Conservation (phyloP, 306 rosid genomes). For the Mimosa bimucronata region DNA sequence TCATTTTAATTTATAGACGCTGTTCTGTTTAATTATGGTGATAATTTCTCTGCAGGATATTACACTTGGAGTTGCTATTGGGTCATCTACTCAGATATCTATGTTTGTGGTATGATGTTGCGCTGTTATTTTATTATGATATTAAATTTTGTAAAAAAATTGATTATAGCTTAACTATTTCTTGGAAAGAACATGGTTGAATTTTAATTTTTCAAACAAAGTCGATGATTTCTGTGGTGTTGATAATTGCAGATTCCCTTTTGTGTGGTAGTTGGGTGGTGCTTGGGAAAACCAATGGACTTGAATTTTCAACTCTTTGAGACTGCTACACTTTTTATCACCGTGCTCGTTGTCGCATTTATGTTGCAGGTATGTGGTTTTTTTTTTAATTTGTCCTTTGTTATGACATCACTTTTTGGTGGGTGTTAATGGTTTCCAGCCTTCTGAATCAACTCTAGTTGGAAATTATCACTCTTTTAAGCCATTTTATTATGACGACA, state of each 20-base stretch:
- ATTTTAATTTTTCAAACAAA: background rate
- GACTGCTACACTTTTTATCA: conserved; percentile 90
- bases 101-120: conserved; percentile 85
- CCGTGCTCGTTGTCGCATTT: conserved; percentile 92
- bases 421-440: conserved; percentile 24
- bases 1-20: conserved; percentile 2
- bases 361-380: conserved; percentile 80
- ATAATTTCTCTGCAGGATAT: conserved; percentile 65
- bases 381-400: conserved; percentile 10
- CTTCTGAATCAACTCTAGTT: background rate
- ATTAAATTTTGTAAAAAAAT: conserved; percentile 9
- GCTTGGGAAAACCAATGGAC: conserved; percentile 89
- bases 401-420: background rate
- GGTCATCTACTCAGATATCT: conserved; percentile 91
- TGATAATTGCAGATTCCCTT: conserved; percentile 70
- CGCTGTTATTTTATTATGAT: conserved; percentile 29
- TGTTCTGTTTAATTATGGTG: conserved; percentile 39
- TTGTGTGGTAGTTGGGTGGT: conserved; percentile 94
- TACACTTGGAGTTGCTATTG: conserved; percentile 92
- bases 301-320: conserved; percentile 93
- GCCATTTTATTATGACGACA: background rate
- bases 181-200: conserved; percentile 11
- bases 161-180: conserved; percentile 9
- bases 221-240: conserved; percentile 37
- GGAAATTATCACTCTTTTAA: background rate